Evolutionary conservation across 768 basidiomycete genomes (phyloP).

Genomic region (Suillus variegatus): DNA sequence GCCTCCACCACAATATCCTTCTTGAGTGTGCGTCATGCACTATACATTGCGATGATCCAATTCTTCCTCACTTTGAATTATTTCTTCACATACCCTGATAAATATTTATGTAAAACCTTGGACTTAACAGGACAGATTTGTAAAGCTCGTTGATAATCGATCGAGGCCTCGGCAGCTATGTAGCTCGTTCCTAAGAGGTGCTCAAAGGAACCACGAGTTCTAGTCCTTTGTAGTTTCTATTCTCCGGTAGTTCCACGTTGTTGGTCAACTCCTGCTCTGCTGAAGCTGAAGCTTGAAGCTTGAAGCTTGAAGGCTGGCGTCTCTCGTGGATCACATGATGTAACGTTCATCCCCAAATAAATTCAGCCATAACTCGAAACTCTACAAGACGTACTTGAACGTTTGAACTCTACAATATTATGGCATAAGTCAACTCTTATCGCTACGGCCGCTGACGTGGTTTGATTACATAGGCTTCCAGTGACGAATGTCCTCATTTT

Average conservation of each 20-base stretch:
- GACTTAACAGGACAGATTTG: background rate
- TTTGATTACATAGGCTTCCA: no score
- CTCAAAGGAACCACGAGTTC: background rate
- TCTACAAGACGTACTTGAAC: background rate
- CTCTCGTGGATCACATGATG: background rate
- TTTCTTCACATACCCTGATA: background rate
- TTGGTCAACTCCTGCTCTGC: background rate
- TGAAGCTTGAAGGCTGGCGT: background rate
- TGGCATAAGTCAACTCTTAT: no score
- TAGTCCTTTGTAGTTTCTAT: background rate
- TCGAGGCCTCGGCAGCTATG: background rate
- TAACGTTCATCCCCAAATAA: background rate
- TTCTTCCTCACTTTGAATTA: background rate
- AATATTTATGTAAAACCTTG: background rate
- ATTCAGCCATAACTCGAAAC: background rate
- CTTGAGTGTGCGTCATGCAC: background rate
- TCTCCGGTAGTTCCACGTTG: background rate
- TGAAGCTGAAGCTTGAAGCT: no score
- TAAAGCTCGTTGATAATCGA: background rate
- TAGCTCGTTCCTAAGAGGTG: background rate
- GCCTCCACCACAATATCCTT: constrained; percentile 13
- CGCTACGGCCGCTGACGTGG: no score
- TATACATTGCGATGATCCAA: background rate
- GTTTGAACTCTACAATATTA: no score
- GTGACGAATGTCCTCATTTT: no score